Evolutionary conservation across 2,329 filamentous ascomycete genomes (phyloP), one percentile per base, ranked within the genome.

Genomic region (Fusarium sp.): DNA sequence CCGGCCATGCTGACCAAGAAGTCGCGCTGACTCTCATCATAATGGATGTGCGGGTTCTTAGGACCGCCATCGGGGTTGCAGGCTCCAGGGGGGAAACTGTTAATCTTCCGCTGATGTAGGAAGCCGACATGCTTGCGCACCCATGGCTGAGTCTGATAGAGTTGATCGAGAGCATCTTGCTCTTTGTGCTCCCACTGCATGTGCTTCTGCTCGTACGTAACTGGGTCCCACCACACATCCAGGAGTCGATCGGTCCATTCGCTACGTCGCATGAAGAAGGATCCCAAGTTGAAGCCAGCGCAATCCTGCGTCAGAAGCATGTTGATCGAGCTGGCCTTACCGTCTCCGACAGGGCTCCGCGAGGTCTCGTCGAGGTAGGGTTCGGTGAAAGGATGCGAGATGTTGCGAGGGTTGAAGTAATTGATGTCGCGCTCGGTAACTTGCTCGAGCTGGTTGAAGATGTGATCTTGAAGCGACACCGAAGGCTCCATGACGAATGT

Each of bases 131-230:
- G 92, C 57, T 92, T 89, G 62, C 96, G 89, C 55, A 98, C 89
- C 94, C 96, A 99, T 1, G 96, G 93, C 77, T 98, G 95, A 57
- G 91, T 91, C 59, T 85, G 87, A 82, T 99, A 99, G 67, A 99
- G 85, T 81, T 97, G 92, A 81, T 97, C 94, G 41, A 99, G 83
- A 3, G 94, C 93, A 77, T 98, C 94, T 81, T 99, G 96, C 79
- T 99, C 96, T 79, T 98, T 98, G 84, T 99, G 96, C 76, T 96
- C 94, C 96, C 96, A 99, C 67, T 96, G 88, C 94, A 97, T 97
- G 79, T 99, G 96, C 78, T 94, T 97, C 81, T 99, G 96, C 81
- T 99, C 96, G 79, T 99, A 99, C 59, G 91, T 89, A 31, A 98
- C 94, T 0, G 96, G 96, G 75, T 99, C 96, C 96, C 96, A 99